These are phyloP conservation scores for Cercospora canescens DNA, from an alignment of 2,329 filamentous ascomycete genomes.

Conservation along the genomic window DNA sequence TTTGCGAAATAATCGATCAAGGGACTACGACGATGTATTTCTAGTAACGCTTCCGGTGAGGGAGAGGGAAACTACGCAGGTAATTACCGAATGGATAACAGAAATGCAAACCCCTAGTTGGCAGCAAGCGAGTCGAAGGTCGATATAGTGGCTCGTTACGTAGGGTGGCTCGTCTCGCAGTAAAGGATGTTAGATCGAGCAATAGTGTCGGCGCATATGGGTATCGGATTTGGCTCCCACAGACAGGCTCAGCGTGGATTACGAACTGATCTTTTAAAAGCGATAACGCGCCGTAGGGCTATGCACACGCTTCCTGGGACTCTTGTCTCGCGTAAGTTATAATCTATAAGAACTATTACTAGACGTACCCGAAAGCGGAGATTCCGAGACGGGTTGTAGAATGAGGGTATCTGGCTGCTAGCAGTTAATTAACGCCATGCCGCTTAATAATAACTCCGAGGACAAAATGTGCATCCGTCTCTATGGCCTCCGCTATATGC, in stretches of 20 bases:
- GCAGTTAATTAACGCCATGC: background rate
- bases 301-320: background rate
- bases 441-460: background rate
- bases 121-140: background rate
- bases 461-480: background rate
- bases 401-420: background rate
- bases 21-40: background rate
- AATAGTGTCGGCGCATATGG: background rate
- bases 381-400: background rate
- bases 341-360: background rate
- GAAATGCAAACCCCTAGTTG: background rate
- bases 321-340: background rate
- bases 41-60: constrained; percentile 1
- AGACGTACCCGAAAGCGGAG: background rate
- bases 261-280: background rate
- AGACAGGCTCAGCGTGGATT: background rate
- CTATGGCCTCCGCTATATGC: background rate
- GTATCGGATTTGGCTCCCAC: background rate
- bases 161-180: constrained; percentile 1
- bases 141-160: background rate
- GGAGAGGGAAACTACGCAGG: background rate
- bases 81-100: background rate
- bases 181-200: background rate
- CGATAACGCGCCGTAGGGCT: background rate
- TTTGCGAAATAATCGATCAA: background rate